Percentiles rank a stretch among this genome's conserved stretches.
Conservation (phyloP, 805 yeast genomes). For the Pichia occidentalis region DNA sequence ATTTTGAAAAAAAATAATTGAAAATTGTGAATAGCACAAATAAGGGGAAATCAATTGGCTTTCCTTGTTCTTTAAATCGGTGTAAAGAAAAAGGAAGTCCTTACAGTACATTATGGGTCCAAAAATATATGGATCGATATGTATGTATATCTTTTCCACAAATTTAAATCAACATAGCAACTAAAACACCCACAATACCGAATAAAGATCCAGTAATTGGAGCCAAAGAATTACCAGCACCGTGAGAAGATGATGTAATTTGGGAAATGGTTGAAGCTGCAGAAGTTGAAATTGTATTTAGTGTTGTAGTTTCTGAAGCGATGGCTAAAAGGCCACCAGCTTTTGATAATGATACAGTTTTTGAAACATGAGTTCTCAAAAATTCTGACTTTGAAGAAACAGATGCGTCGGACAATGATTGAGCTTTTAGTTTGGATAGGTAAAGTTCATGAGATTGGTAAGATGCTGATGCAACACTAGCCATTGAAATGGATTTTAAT, state of each 20-base stretch:
- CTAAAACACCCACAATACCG: conserved; percentile 32
- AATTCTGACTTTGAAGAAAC: conserved; percentile 5
- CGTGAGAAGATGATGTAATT: conserved; percentile 14
- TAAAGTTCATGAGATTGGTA: no score
- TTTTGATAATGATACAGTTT: conserved; percentile 23
- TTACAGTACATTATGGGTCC: background rate
- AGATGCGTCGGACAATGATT: background rate
- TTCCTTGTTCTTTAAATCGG: no score
- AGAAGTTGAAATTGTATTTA: conserved; percentile 17
- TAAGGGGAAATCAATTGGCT: no score
- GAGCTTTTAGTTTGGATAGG: no score
- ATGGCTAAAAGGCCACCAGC: conserved; percentile 36
- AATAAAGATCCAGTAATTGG: conserved; percentile 29
- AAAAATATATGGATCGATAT: conserved; percentile 2
- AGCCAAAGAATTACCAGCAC: conserved; percentile 24
- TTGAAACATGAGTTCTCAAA: conserved; percentile 11
- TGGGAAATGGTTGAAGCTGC: conserved; percentile 25
- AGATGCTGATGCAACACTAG: no score
- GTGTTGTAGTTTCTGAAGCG: conserved; percentile 29
- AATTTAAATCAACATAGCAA: conserved; percentile 32
- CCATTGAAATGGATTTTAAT: no score
- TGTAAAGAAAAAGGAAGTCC: no score
- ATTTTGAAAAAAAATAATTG: no score
- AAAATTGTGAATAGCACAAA: no score
- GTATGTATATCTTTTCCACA: background rate